Conservation (phyloP, 805 yeast genomes). For the Starmerella kuoi region DNA sequence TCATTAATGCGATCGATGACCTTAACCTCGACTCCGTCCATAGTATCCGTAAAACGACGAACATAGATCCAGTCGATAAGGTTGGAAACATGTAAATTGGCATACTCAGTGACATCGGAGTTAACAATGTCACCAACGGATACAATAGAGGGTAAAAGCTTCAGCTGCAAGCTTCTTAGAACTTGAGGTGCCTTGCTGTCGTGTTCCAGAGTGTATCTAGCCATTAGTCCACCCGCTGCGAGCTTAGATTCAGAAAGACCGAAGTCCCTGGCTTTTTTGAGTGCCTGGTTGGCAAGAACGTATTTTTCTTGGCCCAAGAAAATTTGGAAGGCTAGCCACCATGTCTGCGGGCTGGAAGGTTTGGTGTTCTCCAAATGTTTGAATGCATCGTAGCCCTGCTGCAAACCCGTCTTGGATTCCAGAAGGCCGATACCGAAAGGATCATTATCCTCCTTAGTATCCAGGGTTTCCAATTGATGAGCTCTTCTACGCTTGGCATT, state of each 20-base stretch:
- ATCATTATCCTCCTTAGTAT: conserved; percentile 29
- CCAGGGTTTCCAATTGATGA: conserved; percentile 36
- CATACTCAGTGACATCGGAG: conserved; percentile 20
- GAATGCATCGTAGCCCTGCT: conserved; percentile 33
- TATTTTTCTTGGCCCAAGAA: conserved; percentile 38
- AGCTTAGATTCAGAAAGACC: conserved; percentile 26
- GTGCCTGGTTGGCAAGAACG: conserved; percentile 40
- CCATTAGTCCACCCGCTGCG: conserved; percentile 28
- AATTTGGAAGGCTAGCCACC: conserved; percentile 37
- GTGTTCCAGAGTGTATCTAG: conserved; percentile 27
- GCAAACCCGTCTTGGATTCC: conserved; percentile 32
- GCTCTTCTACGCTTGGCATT: conserved; percentile 36
- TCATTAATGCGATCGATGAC: conserved; percentile 5
- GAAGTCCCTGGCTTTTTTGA: conserved; percentile 35
- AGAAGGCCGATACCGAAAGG: conserved; percentile 38
- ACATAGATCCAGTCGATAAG: conserved; percentile 24
- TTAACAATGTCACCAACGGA: conserved; percentile 21
- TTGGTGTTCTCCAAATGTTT: conserved; percentile 27
- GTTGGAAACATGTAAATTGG: conserved; percentile 21
- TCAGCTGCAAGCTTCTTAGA: conserved; percentile 28
- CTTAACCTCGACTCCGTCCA: conserved; percentile 16
- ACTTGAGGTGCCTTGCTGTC: conserved; percentile 37
- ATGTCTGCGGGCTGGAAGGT: conserved; percentile 24
- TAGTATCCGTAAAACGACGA: conserved; percentile 15
- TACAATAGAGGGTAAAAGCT: conserved; percentile 22